A percentile compares a stretch with the other conserved stretches of the same genome.
Evolutionary conservation across 306 rosid genomes (phyloP).

Genomic region (Vigna radiata): DNA sequence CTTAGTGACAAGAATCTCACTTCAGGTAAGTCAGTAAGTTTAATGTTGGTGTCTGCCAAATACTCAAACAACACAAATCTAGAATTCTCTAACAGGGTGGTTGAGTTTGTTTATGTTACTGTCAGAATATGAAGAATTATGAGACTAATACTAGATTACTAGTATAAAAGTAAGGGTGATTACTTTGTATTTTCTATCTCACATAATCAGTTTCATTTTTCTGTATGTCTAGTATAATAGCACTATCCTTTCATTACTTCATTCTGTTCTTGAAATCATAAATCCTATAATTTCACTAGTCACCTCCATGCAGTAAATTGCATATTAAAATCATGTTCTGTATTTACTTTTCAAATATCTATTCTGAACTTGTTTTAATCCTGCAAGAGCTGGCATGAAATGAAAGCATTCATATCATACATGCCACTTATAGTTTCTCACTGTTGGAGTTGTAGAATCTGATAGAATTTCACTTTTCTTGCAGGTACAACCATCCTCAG

Average conservation of each 20-base stretch:
- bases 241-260: neutral
- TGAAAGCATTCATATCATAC: too few relatives aligned
- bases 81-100: neutral
- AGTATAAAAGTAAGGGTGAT: neutral
- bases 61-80: constrained; percentile 12
- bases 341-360: neutral
- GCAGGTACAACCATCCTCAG: constrained; percentile 87
- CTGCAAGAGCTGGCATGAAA: too few relatives aligned
- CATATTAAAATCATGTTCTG: neutral
- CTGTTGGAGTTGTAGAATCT: neutral
- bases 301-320: neutral
- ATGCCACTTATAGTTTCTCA: neutral
- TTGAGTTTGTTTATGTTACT: neutral
- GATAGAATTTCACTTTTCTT: neutral
- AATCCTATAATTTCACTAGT: neutral
- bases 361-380: neutral
- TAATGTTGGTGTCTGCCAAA: constrained; percentile 8
- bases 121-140: too few relatives aligned
- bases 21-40: constrained; percentile 55
- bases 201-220: neutral
- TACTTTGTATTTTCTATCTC: neutral
- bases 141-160: too few relatives aligned
- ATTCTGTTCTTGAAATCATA: neutral
- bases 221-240: neutral
- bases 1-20: constrained; percentile 75